Percentiles rank a stretch among this genome's conserved stretches.
phyloP scores from a whole-genome alignment of 192 early-diverging fungal genomes.

The Backusella tuberculispora region DNA sequence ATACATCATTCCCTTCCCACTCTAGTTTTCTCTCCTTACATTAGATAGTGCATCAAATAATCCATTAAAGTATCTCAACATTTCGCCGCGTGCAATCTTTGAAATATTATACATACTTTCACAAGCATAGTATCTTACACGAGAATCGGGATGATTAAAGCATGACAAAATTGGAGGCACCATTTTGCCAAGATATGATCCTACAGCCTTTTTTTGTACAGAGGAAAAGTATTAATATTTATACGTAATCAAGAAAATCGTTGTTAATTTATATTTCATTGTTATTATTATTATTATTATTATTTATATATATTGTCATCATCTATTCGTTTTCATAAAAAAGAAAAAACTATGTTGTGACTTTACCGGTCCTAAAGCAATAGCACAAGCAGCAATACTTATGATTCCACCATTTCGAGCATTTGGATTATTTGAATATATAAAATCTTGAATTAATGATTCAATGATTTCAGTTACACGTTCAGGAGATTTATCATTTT shows the following conservation, averaged over 20 bases:
- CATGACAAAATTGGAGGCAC: conserved; percentile 94
- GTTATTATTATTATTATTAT: too few relatives aligned
- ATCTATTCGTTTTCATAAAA: conserved; percentile 32
- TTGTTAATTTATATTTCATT: too few relatives aligned
- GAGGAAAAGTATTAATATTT: neutral
- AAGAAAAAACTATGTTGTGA: neutral
- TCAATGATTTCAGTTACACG: conserved; percentile 72
- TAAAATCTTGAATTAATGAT: conserved; percentile 84
- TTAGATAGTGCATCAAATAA: conserved; percentile 96
- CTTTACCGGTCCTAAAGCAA: conserved; percentile 78
- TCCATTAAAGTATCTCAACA: conserved; percentile 93
- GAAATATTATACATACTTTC: conserved; percentile 98
- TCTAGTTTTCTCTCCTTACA: conserved; percentile 63
- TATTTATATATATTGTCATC: conserved; percentile 42
- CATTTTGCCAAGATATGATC: conserved; percentile 72
- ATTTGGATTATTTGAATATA: conserved; percentile 82
- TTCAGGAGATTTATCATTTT: conserved; percentile 61
- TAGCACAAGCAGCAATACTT: conserved; percentile 85
- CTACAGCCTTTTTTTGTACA: conserved; percentile 47
- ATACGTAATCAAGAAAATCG: too few relatives aligned
- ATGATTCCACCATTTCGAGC: conserved; percentile 93
- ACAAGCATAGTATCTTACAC: conserved; percentile 97
- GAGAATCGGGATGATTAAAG: conserved; percentile 87
- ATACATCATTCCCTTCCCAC: neutral
- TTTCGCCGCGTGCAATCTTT: conserved; percentile 89